These are phyloP conservation scores for Climacium dendroides DNA, from an alignment of 225 moss, liverwort and hornwort species.

Conservation along the genomic window DNA sequence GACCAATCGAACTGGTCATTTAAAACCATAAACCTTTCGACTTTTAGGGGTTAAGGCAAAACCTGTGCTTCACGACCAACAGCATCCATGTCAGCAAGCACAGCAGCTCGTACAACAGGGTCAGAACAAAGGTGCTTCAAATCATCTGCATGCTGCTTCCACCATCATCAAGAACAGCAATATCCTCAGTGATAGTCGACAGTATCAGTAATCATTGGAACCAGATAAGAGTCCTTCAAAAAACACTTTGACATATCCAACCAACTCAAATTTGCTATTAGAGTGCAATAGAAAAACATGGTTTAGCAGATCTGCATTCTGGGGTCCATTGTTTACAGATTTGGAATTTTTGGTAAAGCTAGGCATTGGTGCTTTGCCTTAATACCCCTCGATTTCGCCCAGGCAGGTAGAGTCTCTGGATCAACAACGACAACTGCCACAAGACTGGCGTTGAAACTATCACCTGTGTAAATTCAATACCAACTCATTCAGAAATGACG, in stretches of 20 bases:
- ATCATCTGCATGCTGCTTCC: conserved; percentile 55
- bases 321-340: not conserved
- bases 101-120: conserved; percentile 65
- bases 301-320: not conserved
- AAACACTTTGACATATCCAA: not conserved
- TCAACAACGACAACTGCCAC: conserved; percentile 82
- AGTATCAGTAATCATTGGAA: not conserved
- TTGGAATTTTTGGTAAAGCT: not conserved
- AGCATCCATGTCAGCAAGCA: conserved; percentile 86
- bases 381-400: conserved; percentile 82
- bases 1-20: not conserved
- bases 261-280: not conserved
- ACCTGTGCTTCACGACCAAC: conserved; percentile 64
- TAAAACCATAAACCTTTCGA: not conserved
- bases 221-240: not conserved
- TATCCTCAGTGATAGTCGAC: not conserved
- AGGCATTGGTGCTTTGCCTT: conserved; percentile 15
- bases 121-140: conserved; percentile 62
- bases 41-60: not conserved
- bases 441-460: conserved; percentile 79
- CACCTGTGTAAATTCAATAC: conserved; percentile 28
- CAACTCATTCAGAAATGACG: not conserved
- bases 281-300: not conserved
- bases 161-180: conserved; percentile 1
- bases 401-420: conserved; percentile 64